Evolutionary conservation across 2,329 filamentous ascomycete genomes (phyloP).

Genomic region (Colletotrichum sp.): DNA sequence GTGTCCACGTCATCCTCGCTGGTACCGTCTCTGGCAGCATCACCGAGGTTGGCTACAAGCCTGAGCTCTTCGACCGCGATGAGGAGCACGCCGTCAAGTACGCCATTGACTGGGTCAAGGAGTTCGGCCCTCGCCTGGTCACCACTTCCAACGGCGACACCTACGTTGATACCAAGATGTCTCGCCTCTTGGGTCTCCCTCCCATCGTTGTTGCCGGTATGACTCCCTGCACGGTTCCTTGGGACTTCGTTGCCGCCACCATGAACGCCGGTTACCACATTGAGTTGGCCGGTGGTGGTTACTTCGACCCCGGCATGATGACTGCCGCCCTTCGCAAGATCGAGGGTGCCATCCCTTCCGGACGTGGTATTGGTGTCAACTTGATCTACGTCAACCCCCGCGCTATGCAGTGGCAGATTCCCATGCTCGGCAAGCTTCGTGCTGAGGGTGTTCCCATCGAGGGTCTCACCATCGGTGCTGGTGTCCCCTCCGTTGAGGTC

Average conservation of each 20-base stretch:
- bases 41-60: slow-evolving; percentile 93
- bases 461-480: slow-evolving; percentile 89
- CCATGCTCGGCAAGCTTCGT: slow-evolving; percentile 78
- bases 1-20: slow-evolving; percentile 93
- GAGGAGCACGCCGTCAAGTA: slow-evolving; percentile 94
- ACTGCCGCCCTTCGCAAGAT: slow-evolving; percentile 84
- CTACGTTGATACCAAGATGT: slow-evolving; percentile 97
- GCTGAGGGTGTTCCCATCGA: slow-evolving; percentile 90
- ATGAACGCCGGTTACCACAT: slow-evolving; percentile 97
- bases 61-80: slow-evolving; percentile 95
- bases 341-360: slow-evolving; percentile 81
- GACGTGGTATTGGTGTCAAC: slow-evolving; percentile 88
- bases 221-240: slow-evolving; percentile 88
- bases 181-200: slow-evolving; percentile 80
- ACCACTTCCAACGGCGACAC: slow-evolving; percentile 89
- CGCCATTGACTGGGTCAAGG: slow-evolving; percentile 96
- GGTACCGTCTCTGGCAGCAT: slow-evolving; percentile 92
- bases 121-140: slow-evolving; percentile 90
- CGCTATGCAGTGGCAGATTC: slow-evolving; percentile 93
- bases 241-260: slow-evolving; percentile 89
- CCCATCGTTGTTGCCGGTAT: slow-evolving; percentile 93
- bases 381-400: slow-evolving; percentile 90
- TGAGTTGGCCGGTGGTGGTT: slow-evolving; percentile 87
- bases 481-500: slow-evolving; percentile 91
- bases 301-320: slow-evolving; percentile 84